Base-by-base conservation (phyloP, 495 filamentous ascomycete genomes). In the Neohortaea acidophila region DNA sequence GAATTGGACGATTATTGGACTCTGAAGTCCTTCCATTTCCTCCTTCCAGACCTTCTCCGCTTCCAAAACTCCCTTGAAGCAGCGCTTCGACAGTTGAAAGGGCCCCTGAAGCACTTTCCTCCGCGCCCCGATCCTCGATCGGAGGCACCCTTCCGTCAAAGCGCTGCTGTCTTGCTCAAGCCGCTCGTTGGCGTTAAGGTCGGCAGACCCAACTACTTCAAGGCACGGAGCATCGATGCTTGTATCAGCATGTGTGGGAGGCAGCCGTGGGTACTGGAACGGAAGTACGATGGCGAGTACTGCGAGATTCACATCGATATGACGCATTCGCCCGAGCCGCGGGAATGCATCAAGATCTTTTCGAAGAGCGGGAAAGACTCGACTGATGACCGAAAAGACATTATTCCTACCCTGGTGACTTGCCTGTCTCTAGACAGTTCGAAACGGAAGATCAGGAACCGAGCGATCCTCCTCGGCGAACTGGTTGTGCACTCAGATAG, bases 321-420 rank as follows among this genome's bases (percentile, higher is more conserved):
- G 13, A 60, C 62, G 2, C 73, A 69, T 30, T 46, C 36, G 2
- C 13, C 35, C 4, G 11, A 10, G 10, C 50, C 51, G 0, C 38
- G 65, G 2, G 63, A 66, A 21, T 65, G 60, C 24, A 74, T 92
- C 7, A 75, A 77, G 31, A 82, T 93, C 20, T 91, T 91, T 51
- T 89, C 82, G 7, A 93, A 93, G 57, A 86, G 81, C 43, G 83
- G 84, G 25, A 87, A 86, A 49, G 81, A 92, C 44, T 86, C 83
- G 6, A 92, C 83, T 0, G 36, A 54, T 31, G 84, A 91, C 55
- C 68, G 79, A 20, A 51, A 51, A 17, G 66, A 60, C 7, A 56
- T 89, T 13, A 70, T 82, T 41, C 55, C 55, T 3, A 50, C 61
- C 0, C 69, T 79, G 27, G 58, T 55, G 20, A 53, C 70, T 3